Conservation (phyloP, 2,329 filamentous ascomycete genomes). For the Ceratocystis cubensis region DNA sequence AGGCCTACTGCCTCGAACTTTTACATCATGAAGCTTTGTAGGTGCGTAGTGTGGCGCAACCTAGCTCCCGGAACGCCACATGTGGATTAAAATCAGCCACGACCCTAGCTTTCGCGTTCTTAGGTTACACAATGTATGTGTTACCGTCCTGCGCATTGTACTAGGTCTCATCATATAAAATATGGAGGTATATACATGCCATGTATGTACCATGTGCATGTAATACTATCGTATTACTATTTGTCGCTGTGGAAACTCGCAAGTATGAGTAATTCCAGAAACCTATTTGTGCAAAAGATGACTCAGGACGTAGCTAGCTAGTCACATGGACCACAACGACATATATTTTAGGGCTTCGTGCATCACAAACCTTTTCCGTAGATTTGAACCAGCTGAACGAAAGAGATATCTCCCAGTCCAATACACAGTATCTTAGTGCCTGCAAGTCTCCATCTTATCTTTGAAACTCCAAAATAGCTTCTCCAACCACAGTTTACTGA, state of each 20-base stretch:
- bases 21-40: no score
- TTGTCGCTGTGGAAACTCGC: no score
- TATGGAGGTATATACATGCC: no score
- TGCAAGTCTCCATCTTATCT: no score
- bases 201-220: no score
- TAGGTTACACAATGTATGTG: neutral
- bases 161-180: no score
- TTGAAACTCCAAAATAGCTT: no score
- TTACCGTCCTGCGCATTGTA: neutral
- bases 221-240: no score
- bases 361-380: neutral
- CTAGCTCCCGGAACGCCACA: neutral
- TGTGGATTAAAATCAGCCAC: neutral
- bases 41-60: neutral
- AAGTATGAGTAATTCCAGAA: neutral
- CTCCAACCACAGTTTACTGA: no score
- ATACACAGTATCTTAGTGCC: no score
- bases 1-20: no score
- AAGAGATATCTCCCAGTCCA: neutral
- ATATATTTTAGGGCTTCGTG: neutral
- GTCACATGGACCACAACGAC: neutral
- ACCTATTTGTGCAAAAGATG: neutral
- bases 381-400: neutral
- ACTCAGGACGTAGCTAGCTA: neutral
- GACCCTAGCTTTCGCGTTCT: no score